Evolutionary conservation across 2,329 filamentous ascomycete genomes (phyloP), one percentile per base, ranked within the genome.

Genomic region (Grosmannia serpens): DNA sequence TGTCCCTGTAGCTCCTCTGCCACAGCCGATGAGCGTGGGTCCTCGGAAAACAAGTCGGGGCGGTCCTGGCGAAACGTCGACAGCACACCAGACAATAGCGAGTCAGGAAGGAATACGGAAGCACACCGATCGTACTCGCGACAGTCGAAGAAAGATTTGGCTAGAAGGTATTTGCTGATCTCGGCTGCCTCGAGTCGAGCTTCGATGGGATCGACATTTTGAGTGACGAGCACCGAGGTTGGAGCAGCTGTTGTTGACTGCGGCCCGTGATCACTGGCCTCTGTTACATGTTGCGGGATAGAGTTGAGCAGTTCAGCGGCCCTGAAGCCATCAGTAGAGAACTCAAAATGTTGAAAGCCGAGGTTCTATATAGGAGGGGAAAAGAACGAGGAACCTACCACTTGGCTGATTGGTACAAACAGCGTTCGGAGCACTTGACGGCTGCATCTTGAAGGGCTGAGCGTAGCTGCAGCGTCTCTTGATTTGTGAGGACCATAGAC

Each of bases 321-420:
- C 92, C 92, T 96, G 35, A 33, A 53, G 26, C 9, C 3, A 22
- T 33, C 2, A 35, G 46, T 11, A 41, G n/a, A 55, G 22, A 44
- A 22, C n/a, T 27, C 17, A 1, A 57, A 31, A 27, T 2, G 67
- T 64, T 57, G 56, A 56, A 68, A 63, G 56, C n/a, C n/a, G n/a
- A n/a, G n/a, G n/a, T n/a, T n/a, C n/a, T n/a, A n/a, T n/a, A n/a
- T n/a, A n/a, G 60, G 46, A 56, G 41, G 53, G n/a, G 35, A 31
- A 13, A 10, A 38, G 22, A 35, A n/a, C 6, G 6, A 33, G 49
- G 46, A 51, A 50, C 66, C 59, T 70, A 96, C 94, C 94, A 99
- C 84, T 97, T 97, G 31, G 94, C 87, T 8, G 92, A 94, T 67
- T 96, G 91, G 68, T 96, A 97, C 15, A 99, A 81, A 71, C 94